A percentile compares a stretch with the other conserved stretches of the same genome.
phyloP scores from a whole-genome alignment of 2,329 filamentous ascomycete genomes.

The Eurotiales sp. region DNA sequence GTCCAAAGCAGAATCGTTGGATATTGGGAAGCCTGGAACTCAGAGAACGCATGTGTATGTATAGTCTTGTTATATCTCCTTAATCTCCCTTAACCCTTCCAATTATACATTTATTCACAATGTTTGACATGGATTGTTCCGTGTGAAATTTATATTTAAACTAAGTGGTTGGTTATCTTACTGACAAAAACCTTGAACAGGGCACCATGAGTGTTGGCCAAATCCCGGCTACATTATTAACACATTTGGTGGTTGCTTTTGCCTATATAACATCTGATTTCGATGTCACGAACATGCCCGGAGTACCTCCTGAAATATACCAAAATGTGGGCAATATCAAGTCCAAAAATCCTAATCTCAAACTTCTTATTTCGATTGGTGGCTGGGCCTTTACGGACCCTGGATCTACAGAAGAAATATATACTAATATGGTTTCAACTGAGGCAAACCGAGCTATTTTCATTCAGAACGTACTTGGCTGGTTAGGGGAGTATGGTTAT shows the following conservation, averaged over 20 bases:
- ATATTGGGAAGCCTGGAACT: constrained; percentile 28
- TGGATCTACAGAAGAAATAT: constrained; percentile 12
- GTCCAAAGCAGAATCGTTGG: constrained; percentile 21
- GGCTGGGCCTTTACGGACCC: constrained; percentile 16
- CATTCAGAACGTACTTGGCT: background rate
- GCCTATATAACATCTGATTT: constrained; percentile 38
- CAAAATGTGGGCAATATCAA: constrained; percentile 31
- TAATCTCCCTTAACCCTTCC: too few species aligned
- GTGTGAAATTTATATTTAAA: too few species aligned
- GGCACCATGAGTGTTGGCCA: constrained; percentile 5
- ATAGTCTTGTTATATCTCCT: too few species aligned
- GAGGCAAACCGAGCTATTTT: constrained; percentile 4
- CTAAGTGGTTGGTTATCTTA: too few species aligned
- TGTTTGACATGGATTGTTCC: too few species aligned
- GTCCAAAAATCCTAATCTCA: constrained; percentile 20
- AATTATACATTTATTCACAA: too few species aligned
- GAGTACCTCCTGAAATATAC: constrained; percentile 17
- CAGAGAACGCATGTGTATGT: too few species aligned
- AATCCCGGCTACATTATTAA: constrained; percentile 16
- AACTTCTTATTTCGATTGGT: constrained; percentile 27
- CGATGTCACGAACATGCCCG: constrained; percentile 23
- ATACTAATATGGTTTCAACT: constrained; percentile 16
- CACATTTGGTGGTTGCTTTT: constrained; percentile 37
- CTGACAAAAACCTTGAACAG: too few species aligned
- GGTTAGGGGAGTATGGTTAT: constrained; percentile 20